Conservation (phyloP, 2,329 filamentous ascomycete species). For the Aspergillus glaucus region DNA sequence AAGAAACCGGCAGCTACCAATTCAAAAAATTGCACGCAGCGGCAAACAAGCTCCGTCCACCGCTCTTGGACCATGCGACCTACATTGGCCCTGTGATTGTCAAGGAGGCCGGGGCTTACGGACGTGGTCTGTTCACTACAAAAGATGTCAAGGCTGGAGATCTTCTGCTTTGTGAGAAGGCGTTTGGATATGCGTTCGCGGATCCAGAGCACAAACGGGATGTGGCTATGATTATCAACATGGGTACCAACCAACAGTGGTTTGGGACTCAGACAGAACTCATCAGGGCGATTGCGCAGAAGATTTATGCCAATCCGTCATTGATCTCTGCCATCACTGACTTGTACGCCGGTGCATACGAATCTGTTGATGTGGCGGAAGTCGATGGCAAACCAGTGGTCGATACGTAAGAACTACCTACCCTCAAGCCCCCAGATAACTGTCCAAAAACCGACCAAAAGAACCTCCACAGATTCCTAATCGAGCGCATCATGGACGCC, state of each 20-base stretch:
- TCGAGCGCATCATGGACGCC: conserved; percentile 36
- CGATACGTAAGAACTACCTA: conserved; percentile 37
- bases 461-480: conserved; percentile 36
- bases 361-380: conserved; percentile 14
- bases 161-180: conserved; percentile 52
- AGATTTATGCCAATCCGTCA: conserved; percentile 39
- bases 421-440: neutral
- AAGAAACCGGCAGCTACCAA: conserved; percentile 13
- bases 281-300: conserved; percentile 39
- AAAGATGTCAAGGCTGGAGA: conserved; percentile 44
- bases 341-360: conserved; percentile 40
- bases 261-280: conserved; percentile 40
- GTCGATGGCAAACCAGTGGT: conserved; percentile 38
- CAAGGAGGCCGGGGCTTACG: conserved; percentile 35
- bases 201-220: conserved; percentile 4
- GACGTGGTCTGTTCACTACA: conserved; percentile 49
- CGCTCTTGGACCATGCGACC: conserved; percentile 44
- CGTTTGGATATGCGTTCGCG: conserved; percentile 38
- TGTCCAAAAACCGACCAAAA: conserved; percentile 3
- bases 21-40: conserved; percentile 25
- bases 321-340: conserved; percentile 26
- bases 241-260: conserved; percentile 21
- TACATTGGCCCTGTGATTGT: conserved; percentile 41
- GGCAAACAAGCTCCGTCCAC: conserved; percentile 27
- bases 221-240: conserved; percentile 34